phyloP scores from a whole-genome alignment of 176 grass and related monocot species.

The Aegilops umbellulata region DNA sequence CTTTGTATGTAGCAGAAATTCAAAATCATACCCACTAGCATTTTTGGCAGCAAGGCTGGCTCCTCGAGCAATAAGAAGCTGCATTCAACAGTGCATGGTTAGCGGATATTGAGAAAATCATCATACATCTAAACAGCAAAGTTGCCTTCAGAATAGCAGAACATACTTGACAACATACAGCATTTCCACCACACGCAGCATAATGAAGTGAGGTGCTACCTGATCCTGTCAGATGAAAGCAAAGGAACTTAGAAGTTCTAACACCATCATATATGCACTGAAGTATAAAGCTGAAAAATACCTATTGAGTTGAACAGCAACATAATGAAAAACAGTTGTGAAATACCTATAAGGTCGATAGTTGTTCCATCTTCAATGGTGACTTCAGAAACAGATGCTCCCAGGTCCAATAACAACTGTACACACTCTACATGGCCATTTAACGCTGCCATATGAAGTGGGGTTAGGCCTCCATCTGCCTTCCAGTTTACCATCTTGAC shows the following conservation, averaged over 20 bases:
- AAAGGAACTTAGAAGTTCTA: neutral
- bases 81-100: constrained; percentile 27
- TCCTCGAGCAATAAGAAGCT: constrained; percentile 89
- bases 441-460: constrained; percentile 95
- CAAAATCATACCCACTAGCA: constrained; percentile 56
- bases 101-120: constrained; percentile 24
- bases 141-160: neutral
- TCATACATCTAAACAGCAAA: constrained; percentile 12
- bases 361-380: constrained; percentile 85
- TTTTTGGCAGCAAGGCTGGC: constrained; percentile 61
- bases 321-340: neutral
- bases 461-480: constrained; percentile 85
- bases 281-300: constrained; percentile 10
- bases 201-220: constrained; percentile 98
- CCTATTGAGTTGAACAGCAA: constrained; percentile 7
- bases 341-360: constrained; percentile 85
- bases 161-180: constrained; percentile 90
- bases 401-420: constrained; percentile 80
- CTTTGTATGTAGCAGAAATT: constrained; percentile 15
- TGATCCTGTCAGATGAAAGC: constrained; percentile 56
- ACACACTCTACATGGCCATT: constrained; percentile 82
- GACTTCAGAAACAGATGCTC: constrained; percentile 69
- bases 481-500: constrained; percentile 60
- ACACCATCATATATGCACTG: neutral
- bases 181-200: constrained; percentile 93